Evolutionary conservation across 768 basidiomycete genomes (phyloP), one percentile per base, ranked within the genome.

Genomic region (Piloderma croceum): DNA sequence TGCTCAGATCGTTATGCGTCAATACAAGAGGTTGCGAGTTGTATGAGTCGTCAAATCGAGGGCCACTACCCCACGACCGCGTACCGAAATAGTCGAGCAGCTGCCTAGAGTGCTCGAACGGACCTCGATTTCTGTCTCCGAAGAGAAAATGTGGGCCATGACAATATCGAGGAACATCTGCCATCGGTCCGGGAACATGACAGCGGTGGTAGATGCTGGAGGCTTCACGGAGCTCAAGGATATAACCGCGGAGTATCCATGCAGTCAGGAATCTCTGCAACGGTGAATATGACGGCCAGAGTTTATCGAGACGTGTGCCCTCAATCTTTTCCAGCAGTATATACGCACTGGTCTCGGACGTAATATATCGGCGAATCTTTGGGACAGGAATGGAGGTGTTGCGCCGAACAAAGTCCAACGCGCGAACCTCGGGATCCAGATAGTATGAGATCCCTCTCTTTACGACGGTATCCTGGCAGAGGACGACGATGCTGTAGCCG

Each of bases 11-110:
- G 25, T 50, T 46, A 35, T 57, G 47, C 2, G 47, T 50, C 22
- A 57, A 40, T 31, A 58, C 56, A 2, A 54, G 47, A 36, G 54
- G 58, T 31, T 21, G 27, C 3, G 49, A 51, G 36, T 53, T 38
- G 6, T 18, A 7, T 43, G 41, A 29, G 34, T 19, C 23, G 36
- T 24, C 5, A 37, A 5, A 23, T 15, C 7, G 12, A 19, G 3
- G 19, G 19, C 36, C 5, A 35, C 42, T 21, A 44, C 12, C 15
- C 23, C 17, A 10, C 25, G 36, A n/a, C 15, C 46, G 39, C 24
- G 44, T 17, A 17, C 46, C 37, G 46, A 49, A 53, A 11, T 44
- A 53, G 2, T 10, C 34, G 21, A 39, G 24, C 23, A 53, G 34
- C 18, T 53, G 47, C 1, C n/a, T n/a, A 39, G 46, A 49, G 1